phyloP scores from a whole-genome alignment of 2,329 filamentous ascomycete species.

The Aspergillus sp. region DNA sequence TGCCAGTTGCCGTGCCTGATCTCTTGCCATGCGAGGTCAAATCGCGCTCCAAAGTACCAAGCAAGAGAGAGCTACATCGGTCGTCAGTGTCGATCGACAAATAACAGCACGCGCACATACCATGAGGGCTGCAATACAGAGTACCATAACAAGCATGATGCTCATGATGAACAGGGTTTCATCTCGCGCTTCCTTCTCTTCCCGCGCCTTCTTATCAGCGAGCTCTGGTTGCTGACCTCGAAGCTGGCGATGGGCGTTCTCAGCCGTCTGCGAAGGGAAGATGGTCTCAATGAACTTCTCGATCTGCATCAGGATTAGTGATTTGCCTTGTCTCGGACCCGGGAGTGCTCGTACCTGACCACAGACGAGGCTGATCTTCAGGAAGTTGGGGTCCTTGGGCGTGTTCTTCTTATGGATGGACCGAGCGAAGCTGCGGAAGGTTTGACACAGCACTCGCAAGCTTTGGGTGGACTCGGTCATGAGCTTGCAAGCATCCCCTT shows the following conservation, averaged over 20 bases:
- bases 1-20: constrained; percentile 42
- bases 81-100: constrained; percentile 4
- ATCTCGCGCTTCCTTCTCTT: constrained; percentile 42
- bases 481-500: constrained; percentile 80
- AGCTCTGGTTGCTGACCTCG: constrained; percentile 50
- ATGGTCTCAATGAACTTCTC: constrained; percentile 93
- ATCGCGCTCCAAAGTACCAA: constrained; percentile 71
- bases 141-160: constrained; percentile 62
- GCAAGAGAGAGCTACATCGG: constrained; percentile 59
- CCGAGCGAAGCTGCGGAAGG: constrained; percentile 68
- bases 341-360: constrained; percentile 56
- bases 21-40: constrained; percentile 59
- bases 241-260: constrained; percentile 39
- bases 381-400: constrained; percentile 81
- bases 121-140: constrained; percentile 67
- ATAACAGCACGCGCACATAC: constrained; percentile 45
- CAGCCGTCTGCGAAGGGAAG: constrained; percentile 74
- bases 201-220: constrained; percentile 41
- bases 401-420: constrained; percentile 91
- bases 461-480: constrained; percentile 95
- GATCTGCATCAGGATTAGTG: constrained; percentile 46
- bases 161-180: constrained; percentile 56
- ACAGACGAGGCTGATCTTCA: constrained; percentile 84
- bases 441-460: constrained; percentile 65
- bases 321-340: not conserved